Percentiles rank a stretch among this genome's conserved stretches.
These are phyloP conservation scores for Spizellomyces punctatus DNA, from an alignment of 192 early-diverging fungal species.

Conservation along the genomic window DNA sequence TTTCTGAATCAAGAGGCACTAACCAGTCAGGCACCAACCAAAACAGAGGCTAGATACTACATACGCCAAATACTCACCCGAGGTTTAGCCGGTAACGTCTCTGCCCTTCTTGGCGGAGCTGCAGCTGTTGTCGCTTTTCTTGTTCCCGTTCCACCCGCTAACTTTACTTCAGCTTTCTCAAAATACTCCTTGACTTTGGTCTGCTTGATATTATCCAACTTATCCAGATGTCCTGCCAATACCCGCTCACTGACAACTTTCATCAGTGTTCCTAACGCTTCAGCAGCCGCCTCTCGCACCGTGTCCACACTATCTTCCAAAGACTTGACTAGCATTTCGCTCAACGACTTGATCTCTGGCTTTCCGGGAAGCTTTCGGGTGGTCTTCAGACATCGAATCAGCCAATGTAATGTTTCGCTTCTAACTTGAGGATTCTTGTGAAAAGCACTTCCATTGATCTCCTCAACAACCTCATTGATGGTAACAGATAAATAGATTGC, in stretches of 20 bases:
- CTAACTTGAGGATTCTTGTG: slow-evolving; percentile 97
- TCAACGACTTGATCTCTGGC: slow-evolving; percentile 74
- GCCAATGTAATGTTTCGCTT: slow-evolving; percentile 72
- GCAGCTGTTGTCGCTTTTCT: not conserved
- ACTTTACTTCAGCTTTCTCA: slow-evolving; percentile 77
- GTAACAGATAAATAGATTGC: slow-evolving; percentile 75
- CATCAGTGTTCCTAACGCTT: slow-evolving; percentile 88
- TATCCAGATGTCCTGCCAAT: slow-evolving; percentile 67
- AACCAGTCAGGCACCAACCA: not conserved
- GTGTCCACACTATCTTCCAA: slow-evolving; percentile 83
- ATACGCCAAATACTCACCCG: not conserved
- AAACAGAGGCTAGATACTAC: not conserved
- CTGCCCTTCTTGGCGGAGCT: not conserved
- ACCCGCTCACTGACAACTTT: slow-evolving; percentile 82
- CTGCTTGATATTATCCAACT: slow-evolving; percentile 85
- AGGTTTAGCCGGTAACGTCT: not conserved
- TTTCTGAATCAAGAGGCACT: not conserved
- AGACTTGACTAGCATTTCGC: slow-evolving; percentile 75
- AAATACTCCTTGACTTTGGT: slow-evolving; percentile 86
- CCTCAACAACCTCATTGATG: slow-evolving; percentile 76
- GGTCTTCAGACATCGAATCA: slow-evolving; percentile 75
- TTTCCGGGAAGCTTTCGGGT: slow-evolving; percentile 73
- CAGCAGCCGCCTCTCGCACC: slow-evolving; percentile 82
- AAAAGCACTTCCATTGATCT: slow-evolving; percentile 61
- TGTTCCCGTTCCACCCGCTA: not conserved